Evolutionary conservation across 139 green algal species (phyloP).

Genomic region (Haematococcus sp.): DNA sequence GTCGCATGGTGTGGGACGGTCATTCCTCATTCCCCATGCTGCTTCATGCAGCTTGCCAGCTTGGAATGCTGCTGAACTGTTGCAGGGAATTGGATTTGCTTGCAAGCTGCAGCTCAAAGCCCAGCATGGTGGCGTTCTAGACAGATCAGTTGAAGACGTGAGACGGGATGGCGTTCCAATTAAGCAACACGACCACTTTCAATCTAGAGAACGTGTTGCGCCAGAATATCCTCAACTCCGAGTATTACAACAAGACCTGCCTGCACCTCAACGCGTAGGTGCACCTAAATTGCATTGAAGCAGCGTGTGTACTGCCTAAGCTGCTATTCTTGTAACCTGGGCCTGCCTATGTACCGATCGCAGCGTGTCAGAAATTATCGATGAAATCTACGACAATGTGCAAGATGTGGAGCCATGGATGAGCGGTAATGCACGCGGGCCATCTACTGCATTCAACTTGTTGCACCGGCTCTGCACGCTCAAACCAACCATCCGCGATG

Average conservation of each 20-base stretch:
- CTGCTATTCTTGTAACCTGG: not conserved
- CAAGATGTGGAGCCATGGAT: slow-evolving; percentile 96
- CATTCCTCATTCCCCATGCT: too few species aligned
- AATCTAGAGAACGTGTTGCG: slow-evolving; percentile 83
- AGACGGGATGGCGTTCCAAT: not conserved
- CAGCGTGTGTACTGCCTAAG: not conserved
- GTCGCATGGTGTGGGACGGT: too few species aligned
- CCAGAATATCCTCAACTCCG: slow-evolving; percentile 74
- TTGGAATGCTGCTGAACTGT: too few species aligned
- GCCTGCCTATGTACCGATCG: too few species aligned
- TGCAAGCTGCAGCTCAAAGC: too few species aligned
- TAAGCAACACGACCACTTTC: slow-evolving; percentile 73
- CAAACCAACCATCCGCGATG: slow-evolving; percentile 59
- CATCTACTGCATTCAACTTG: slow-evolving; percentile 93
- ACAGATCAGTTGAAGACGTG: too few species aligned
- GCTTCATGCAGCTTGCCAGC: too few species aligned
- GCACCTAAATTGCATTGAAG: too few species aligned
- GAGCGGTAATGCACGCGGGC: slow-evolving; percentile 89
- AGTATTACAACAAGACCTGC: slow-evolving; percentile 75
- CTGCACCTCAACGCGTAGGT: slow-evolving; percentile 40
- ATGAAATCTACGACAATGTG: slow-evolving; percentile 83
- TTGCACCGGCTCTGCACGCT: slow-evolving; percentile 82
- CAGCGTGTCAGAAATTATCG: slow-evolving; percentile 74
- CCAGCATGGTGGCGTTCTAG: not conserved
- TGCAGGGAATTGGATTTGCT: too few species aligned